Base-by-base conservation (phyloP, 441 rosid genomes). In the Populus hybrid region DNA sequence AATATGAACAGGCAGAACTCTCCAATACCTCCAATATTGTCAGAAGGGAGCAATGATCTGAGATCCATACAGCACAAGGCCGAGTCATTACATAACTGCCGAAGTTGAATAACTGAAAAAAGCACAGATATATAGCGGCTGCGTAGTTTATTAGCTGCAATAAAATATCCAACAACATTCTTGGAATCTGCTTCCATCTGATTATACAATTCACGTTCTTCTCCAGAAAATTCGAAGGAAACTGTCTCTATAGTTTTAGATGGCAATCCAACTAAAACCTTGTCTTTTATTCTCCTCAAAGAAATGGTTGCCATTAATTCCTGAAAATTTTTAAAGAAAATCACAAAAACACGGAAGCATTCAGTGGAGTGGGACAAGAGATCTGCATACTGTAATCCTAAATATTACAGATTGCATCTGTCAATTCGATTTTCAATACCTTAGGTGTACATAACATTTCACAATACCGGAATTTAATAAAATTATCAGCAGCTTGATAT, bases 221-320 rank as follows among this genome's bases (percentile, higher is more conserved):
- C 94, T 12, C 46, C 78, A 75, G 93, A 88, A 73, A 95, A 93
- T 70, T 95, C 93, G 36, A 93, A 81, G 74, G 87, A 87, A 76
- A 30, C 32, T 30, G 32, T 30, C 32, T 30, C 32, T 30, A 30
- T 30, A 30, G 32, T 30, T 30, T 30, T 93, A 14, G 89, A 73
- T 20, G 97, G 97, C 86, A 95, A 86, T 77, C 93, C 94, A 78
- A 92, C 80, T 77, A 84, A 84, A 81, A 81, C 86, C 83, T 81
- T 88, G 57, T 91, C 94, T 81, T 93, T 95, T 81, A 92, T 92
- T 86, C 99, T 92, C 83, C 98, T 86, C 80, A 95, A 84, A 32
- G 98, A 93, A 74, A 92, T 86, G 35, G 92, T 84, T 71, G 90
- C 88, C 97, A 92, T 89, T 35, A 93, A 79, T 74, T 86, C 85